These are phyloP conservation scores for Coemansia sp. DNA, from an alignment of 192 early-diverging fungal species.

Conservation along the genomic window DNA sequence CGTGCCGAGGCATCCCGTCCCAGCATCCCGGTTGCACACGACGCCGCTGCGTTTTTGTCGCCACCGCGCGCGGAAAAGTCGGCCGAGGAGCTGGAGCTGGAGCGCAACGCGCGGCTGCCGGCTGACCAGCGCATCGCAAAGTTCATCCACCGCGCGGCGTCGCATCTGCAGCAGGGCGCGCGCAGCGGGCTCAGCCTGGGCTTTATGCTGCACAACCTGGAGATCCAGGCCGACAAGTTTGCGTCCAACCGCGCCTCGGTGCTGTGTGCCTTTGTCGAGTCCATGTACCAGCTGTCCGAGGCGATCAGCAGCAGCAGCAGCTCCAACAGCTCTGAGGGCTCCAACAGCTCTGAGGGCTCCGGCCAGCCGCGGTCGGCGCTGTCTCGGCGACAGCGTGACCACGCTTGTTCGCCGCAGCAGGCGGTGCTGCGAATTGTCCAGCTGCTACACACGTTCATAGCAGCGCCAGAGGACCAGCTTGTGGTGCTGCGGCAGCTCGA, in stretches of 20 bases:
- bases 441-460: slow-evolving; percentile 42
- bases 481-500: slow-evolving; percentile 39
- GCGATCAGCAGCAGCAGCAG: background rate
- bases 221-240: slow-evolving; percentile 32
- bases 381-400: slow-evolving; percentile 28
- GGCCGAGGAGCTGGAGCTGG: slow-evolving; percentile 36
- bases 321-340: background rate
- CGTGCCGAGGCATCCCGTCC: background rate
- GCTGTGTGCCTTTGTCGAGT: slow-evolving; percentile 49
- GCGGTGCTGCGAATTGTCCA: slow-evolving; percentile 28
- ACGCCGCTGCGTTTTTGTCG: background rate
- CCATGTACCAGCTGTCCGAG: slow-evolving; percentile 36
- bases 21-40: background rate
- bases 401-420: slow-evolving; percentile 14
- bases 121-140: slow-evolving; percentile 51
- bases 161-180: slow-evolving; percentile 47
- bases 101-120: slow-evolving; percentile 34
- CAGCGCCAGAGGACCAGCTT: slow-evolving; percentile 32
- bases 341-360: background rate
- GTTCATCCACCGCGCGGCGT: slow-evolving; percentile 45
- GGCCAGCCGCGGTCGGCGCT: slow-evolving; percentile 28
- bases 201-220: slow-evolving; percentile 48
- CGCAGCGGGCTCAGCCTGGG: slow-evolving; percentile 42
- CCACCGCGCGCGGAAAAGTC: slow-evolving; percentile 3
- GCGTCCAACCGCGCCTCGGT: slow-evolving; percentile 31